Evolutionary conservation across 2,329 filamentous ascomycete species (phyloP).

Genomic region (Fusarium redolens): DNA sequence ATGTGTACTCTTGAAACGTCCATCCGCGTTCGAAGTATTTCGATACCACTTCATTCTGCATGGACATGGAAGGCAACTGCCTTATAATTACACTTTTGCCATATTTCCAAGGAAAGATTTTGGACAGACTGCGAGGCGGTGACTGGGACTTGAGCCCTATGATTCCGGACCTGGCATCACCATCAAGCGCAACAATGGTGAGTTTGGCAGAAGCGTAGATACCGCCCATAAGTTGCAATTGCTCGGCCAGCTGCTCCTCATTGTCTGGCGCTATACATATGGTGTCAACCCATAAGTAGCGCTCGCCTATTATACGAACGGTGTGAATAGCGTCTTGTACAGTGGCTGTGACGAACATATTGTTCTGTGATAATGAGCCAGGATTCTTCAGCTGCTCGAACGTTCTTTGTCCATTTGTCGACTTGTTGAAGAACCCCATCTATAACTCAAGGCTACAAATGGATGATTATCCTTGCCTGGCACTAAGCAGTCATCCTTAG

Average conservation of each 20-base stretch:
- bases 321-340: neutral
- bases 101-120: neutral
- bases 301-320: neutral
- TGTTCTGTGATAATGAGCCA: neutral
- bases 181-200: neutral
- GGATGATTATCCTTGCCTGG: neutral
- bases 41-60: neutral
- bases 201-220: slow-evolving; percentile 1
- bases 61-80: neutral
- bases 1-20: neutral
- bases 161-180: neutral
- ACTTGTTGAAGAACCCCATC: neutral
- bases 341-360: neutral
- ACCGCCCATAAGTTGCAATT: neutral
- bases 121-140: neutral
- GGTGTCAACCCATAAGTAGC: neutral
- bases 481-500: neutral
- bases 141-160: neutral
- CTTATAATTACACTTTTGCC: neutral
- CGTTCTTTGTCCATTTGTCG: neutral
- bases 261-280: neutral
- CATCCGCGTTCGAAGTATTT: neutral
- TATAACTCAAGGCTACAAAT: neutral
- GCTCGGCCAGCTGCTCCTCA: neutral
- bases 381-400: neutral